Evolutionary conservation across 306 rosid genomes (phyloP).

Genomic region (Corylus heterophylla): DNA sequence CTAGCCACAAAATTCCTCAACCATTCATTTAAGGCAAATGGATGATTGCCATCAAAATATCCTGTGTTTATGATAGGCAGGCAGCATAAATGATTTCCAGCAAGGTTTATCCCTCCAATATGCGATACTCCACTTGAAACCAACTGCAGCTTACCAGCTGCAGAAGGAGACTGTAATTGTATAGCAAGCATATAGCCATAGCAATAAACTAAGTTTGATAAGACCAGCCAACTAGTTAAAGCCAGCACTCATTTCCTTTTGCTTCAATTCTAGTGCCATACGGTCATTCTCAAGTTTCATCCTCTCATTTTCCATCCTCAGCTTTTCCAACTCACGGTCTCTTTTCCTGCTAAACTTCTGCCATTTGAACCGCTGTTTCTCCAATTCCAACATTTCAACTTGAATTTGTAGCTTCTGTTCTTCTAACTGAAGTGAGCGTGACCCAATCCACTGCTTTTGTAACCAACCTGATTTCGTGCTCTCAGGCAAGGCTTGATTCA

Average conservation of each 20-base stretch:
- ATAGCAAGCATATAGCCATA: conserved; percentile 20
- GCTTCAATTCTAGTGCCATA: conserved; percentile 63
- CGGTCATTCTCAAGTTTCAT: conserved; percentile 89
- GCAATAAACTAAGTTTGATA: conserved; percentile 22
- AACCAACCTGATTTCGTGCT: conserved; percentile 53
- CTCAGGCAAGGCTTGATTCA: conserved; percentile 53
- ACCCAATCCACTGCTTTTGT: conserved; percentile 76
- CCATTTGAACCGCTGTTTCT: conserved; percentile 82
- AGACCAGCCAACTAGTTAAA: conserved; percentile 42
- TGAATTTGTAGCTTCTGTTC: conserved; percentile 83
- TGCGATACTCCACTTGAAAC: conserved; percentile 27
- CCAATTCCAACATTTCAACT: conserved; percentile 72
- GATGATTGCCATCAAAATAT: conserved; percentile 18
- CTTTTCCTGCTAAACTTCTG: conserved; percentile 73
- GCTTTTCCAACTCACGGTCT: conserved; percentile 78
- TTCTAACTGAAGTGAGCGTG: conserved; percentile 68
- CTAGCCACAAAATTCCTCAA: conserved; percentile 24
- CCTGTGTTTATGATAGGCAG: conserved; percentile 29
- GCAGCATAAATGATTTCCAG: conserved; percentile 24
- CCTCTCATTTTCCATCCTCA: conserved; percentile 78
- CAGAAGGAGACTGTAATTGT: conserved; percentile 5
- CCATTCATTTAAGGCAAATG: conserved; percentile 23
- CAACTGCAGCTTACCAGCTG: conserved; percentile 27
- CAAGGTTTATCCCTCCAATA: conserved; percentile 32
- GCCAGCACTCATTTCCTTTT: conserved; percentile 53